Percentiles rank a stretch among this genome's conserved stretches.
phyloP scores from a whole-genome alignment of 768 basidiomycete species.

The Phaffia tasmanica region DNA sequence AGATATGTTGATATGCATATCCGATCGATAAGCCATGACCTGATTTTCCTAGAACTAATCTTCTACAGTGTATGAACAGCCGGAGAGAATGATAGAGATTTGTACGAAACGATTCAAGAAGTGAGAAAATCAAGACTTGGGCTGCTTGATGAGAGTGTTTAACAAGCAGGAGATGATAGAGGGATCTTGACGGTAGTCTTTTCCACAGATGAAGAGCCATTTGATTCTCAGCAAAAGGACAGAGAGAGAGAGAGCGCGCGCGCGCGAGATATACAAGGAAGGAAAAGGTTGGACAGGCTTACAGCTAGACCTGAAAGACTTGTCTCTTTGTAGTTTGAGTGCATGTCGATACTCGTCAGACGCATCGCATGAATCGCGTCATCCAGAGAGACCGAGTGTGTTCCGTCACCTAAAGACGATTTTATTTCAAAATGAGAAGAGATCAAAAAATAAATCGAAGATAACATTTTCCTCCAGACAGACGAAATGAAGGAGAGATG shows the following conservation, averaged over 20 bases:
- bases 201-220: constrained; percentile 30
- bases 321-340: constrained; percentile 89
- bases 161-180: constrained; percentile 72
- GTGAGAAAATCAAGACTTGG: no score
- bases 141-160: neutral
- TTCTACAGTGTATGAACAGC: no score
- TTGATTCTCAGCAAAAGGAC: constrained; percentile 10
- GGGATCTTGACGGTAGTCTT: constrained; percentile 73
- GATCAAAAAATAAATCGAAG: no score
- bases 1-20: no score
- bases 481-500: neutral
- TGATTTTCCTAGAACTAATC: no score
- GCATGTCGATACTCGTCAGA: constrained; percentile 74
- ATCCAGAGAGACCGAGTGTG: constrained; percentile 77
- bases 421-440: no score
- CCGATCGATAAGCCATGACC: no score
- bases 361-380: constrained; percentile 95
- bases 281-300: constrained; percentile 12
- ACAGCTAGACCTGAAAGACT: constrained; percentile 57
- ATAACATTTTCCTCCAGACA: no score
- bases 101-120: no score
- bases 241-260: constrained; percentile 10
- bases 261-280: neutral
- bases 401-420: constrained; percentile 47
- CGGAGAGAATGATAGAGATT: no score